Percentiles rank a stretch among this genome's conserved stretches.
These are phyloP conservation scores for Pichia ethanolica DNA, from an alignment of 805 yeast genomes.

Conservation along the genomic window DNA sequence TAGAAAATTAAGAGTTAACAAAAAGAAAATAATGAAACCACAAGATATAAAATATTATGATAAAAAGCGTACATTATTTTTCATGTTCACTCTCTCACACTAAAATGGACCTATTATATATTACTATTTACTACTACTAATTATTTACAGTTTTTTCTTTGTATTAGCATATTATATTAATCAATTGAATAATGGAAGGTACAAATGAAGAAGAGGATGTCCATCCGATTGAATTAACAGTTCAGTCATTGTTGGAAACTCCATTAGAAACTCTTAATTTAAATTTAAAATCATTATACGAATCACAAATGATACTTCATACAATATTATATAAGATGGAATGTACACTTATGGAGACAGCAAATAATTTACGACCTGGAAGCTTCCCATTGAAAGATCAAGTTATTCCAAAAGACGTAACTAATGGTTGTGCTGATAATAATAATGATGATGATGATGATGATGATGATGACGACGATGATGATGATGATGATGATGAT, in stretches of 20 bases:
- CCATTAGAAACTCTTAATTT: conserved; percentile 45
- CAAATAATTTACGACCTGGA: conserved; percentile 7
- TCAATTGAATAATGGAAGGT: no score
- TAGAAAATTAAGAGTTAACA: no score
- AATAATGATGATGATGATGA: background rate
- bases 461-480: background rate
- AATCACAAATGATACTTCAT: conserved; percentile 47
- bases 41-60: no score
- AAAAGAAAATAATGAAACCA: no score
- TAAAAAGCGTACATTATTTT: no score
- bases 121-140: no score
- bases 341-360: conserved; percentile 22
- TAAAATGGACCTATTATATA: no score
- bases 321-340: conserved; percentile 39
- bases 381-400: background rate
- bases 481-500: background rate
- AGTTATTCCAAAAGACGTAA: background rate
- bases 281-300: conserved; percentile 44
- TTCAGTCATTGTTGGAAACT: conserved; percentile 47
- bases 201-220: conserved; percentile 14
- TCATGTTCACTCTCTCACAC: no score
- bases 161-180: no score
- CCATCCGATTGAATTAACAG: conserved; percentile 55
- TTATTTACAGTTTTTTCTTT: no score
- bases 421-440: background rate